Percentiles rank a stretch among this genome's conserved stretches.
Conservation (phyloP, 768 basidiomycete genomes). For the Leccinum longicurvipes region DNA sequence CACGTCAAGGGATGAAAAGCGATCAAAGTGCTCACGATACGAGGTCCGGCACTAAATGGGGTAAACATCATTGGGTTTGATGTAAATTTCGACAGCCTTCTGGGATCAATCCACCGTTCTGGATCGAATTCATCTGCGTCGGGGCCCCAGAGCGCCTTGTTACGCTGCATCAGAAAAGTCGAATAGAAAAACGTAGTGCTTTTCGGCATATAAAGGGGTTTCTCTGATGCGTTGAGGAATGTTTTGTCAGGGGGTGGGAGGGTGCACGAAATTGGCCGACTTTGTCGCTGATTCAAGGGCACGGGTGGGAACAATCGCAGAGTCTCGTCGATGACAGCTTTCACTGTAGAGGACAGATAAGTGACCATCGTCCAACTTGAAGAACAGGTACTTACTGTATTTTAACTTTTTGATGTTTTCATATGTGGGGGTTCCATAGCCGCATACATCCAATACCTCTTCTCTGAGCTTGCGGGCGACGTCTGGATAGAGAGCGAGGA, state of each 20-base stretch:
- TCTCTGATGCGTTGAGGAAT: conserved; percentile 33
- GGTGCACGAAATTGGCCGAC: conserved; percentile 44
- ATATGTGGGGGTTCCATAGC: conserved; percentile 48
- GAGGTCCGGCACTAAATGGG: conserved; percentile 73
- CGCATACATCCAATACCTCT: conserved; percentile 60
- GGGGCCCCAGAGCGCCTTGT: conserved; percentile 64
- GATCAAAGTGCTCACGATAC: conserved; percentile 36
- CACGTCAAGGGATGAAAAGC: not conserved
- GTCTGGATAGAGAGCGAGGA: conserved; percentile 63
- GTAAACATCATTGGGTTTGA: conserved; percentile 66
- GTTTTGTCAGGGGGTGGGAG: conserved; percentile 53
- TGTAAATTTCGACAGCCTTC: conserved; percentile 46
- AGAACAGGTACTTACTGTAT: conserved; percentile 48
- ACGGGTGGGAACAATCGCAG: conserved; percentile 78
- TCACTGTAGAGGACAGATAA: conserved; percentile 41
- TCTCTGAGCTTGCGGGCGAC: conserved; percentile 49
- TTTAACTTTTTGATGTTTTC: conserved; percentile 57
- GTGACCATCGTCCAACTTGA: conserved; percentile 1
- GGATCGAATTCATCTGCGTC: conserved; percentile 79
- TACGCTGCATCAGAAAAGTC: conserved; percentile 64
- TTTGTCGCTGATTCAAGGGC: conserved; percentile 66
- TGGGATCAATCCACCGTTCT: conserved; percentile 69
- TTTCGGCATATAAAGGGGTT: conserved; percentile 58
- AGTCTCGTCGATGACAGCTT: conserved; percentile 77
- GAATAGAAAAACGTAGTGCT: conserved; percentile 56